These are phyloP conservation scores for Leccinum subatratum DNA, from an alignment of 1,284 basidiomycete species.

Conservation along the genomic window DNA sequence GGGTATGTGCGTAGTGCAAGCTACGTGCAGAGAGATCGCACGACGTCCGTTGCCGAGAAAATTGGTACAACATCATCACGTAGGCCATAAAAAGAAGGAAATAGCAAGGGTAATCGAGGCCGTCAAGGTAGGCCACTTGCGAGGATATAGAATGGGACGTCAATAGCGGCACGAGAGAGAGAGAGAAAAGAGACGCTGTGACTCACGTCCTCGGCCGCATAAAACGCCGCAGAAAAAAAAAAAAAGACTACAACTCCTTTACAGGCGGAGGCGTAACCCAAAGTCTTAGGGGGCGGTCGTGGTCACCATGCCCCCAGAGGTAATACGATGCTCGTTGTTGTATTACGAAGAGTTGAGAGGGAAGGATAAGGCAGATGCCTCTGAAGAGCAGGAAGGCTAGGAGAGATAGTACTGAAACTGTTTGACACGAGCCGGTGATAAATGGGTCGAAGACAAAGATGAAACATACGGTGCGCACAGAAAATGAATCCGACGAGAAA, in stretches of 20 bases:
- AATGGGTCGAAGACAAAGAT: neutral
- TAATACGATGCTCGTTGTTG: slow-evolving; percentile 33
- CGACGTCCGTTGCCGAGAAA: slow-evolving; percentile 2
- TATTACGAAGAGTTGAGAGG: slow-evolving; percentile 28
- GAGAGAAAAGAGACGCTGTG: neutral
- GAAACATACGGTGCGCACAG: slow-evolving; percentile 35
- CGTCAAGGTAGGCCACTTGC: neutral
- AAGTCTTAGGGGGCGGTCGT: slow-evolving; percentile 27
- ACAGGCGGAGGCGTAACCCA: slow-evolving; percentile 29
- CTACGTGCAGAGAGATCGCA: neutral
- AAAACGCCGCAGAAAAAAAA: neutral
- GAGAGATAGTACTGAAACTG: slow-evolving; percentile 29
- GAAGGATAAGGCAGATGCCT: slow-evolving; percentile 28
- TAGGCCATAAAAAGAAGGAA: neutral
- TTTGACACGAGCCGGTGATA: neutral
- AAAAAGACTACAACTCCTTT: slow-evolving; percentile 24
- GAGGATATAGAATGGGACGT: neutral
- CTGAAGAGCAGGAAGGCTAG: slow-evolving; percentile 28
- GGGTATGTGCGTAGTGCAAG: neutral
- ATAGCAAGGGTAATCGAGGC: neutral
- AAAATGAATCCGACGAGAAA: slow-evolving; percentile 34
- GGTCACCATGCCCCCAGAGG: slow-evolving; percentile 29
- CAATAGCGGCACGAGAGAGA: neutral
- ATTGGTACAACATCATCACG: slow-evolving; percentile 14
- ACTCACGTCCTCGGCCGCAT: slow-evolving; percentile 18